phyloP scores from a whole-genome alignment of 2,329 filamentous ascomycete species.

The Epichloe sylvatica region DNA sequence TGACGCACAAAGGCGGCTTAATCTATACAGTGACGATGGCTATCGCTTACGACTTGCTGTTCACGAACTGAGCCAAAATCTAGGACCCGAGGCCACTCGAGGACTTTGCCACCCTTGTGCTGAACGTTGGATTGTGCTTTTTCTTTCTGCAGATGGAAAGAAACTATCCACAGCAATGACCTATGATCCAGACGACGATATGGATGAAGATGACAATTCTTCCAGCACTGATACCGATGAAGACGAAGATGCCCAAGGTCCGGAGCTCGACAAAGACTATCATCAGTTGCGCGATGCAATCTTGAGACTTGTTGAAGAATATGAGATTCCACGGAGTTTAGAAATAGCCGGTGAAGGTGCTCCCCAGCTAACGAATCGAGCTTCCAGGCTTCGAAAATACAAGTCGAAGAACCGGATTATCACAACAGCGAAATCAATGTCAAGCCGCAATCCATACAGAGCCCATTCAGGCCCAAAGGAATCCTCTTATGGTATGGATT shows the following conservation, averaged over 20 bases:
- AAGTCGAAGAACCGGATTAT: conserved; percentile 45
- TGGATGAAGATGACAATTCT: conserved; percentile 50
- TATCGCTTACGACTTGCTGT: conserved; percentile 52
- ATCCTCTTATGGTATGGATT: conserved; percentile 3
- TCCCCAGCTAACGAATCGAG: conserved; percentile 54
- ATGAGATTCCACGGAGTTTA: conserved; percentile 58
- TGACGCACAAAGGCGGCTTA: conserved; percentile 28
- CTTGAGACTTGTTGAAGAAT: conserved; percentile 67
- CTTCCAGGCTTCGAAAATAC: conserved; percentile 46
- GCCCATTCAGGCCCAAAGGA: conserved; percentile 15
- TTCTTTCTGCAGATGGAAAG: conserved; percentile 60
- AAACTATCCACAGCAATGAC: conserved; percentile 57
- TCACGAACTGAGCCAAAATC: conserved; percentile 53
- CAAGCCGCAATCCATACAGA: conserved; percentile 46
- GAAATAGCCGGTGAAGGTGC: conserved; percentile 45
- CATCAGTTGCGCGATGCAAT: conserved; percentile 71
- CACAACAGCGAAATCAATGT: conserved; percentile 34
- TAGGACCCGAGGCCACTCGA: conserved; percentile 50
- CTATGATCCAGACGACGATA: conserved; percentile 53
- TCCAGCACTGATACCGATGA: conserved; percentile 47
- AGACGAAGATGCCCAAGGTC: conserved; percentile 44
- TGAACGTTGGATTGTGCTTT: conserved; percentile 71
- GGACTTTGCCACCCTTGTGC: conserved; percentile 65
- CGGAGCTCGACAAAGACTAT: conserved; percentile 64
- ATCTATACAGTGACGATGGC: conserved; percentile 49